phyloP scores from a whole-genome alignment of 352 stramenopile genomes.

The Peronosclerospora sorghi region DNA sequence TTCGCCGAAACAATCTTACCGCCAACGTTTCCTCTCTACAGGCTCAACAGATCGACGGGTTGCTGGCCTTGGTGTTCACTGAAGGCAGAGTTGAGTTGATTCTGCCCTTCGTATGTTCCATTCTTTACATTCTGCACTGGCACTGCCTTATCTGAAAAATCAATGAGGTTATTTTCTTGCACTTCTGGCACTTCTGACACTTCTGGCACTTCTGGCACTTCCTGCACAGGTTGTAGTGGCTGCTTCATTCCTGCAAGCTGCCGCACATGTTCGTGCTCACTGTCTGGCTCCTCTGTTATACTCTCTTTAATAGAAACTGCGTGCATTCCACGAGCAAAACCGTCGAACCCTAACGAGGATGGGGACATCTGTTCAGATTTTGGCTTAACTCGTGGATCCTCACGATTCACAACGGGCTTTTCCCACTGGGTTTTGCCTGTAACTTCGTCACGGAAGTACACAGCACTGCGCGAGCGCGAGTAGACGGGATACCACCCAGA shows the following conservation, averaged over 20 bases:
- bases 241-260: conserved; percentile 20
- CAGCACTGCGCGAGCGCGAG: conserved; percentile 54
- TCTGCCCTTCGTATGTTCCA: conserved; percentile 20
- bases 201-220: conserved; percentile 15
- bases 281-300: conserved; percentile 15
- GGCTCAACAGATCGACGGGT: conserved; percentile 30
- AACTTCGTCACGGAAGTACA: conserved; percentile 66
- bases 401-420: conserved; percentile 54
- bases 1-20: conserved; percentile 3
- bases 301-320: conserved; percentile 11
- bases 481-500: conserved; percentile 65
- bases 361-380: conserved; percentile 26
- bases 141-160: conserved; percentile 53
- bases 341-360: conserved; percentile 18
- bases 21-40: conserved; percentile 12
- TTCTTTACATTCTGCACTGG: conserved; percentile 13
- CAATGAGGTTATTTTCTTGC: conserved; percentile 41
- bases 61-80: conserved; percentile 18
- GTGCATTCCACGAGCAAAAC: conserved; percentile 17
- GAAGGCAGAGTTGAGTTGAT: conserved; percentile 30
- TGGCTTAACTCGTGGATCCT: conserved; percentile 22
- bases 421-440: conserved; percentile 66
- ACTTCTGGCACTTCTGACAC: conserved; percentile 20
- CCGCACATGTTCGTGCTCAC: conserved; percentile 12
- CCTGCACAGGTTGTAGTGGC: conserved; percentile 19